Conservation (phyloP, 2,329 filamentous ascomycete genomes). For the Fusarium decemcellulare region DNA sequence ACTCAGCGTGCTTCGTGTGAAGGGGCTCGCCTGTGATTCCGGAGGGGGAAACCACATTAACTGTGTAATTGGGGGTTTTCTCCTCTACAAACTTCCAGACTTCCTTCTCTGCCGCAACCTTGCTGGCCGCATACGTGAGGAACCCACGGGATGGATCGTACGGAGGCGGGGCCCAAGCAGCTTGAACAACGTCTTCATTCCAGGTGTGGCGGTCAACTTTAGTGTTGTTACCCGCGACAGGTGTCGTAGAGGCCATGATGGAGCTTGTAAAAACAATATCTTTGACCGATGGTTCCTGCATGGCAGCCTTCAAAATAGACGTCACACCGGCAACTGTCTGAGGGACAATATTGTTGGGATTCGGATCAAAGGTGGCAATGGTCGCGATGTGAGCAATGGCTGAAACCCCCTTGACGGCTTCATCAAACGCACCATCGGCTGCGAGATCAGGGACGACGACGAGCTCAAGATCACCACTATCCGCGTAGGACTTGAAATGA, state of each 20-base stretch:
- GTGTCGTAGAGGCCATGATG: slow-evolving; percentile 29
- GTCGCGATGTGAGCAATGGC: slow-evolving; percentile 63
- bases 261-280: slow-evolving; percentile 48
- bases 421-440: slow-evolving; percentile 54
- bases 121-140: slow-evolving; percentile 49
- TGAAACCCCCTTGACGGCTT: slow-evolving; percentile 49
- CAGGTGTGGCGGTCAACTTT: slow-evolving; percentile 45
- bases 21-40: slow-evolving; percentile 36
- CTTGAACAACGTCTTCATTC: slow-evolving; percentile 49
- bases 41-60: slow-evolving; percentile 39
- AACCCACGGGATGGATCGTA: slow-evolving; percentile 30
- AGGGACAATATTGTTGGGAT: slow-evolving; percentile 60
- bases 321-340: slow-evolving; percentile 52
- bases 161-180: slow-evolving; percentile 49
- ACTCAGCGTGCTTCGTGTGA: slow-evolving; percentile 32
- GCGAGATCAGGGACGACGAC: slow-evolving; percentile 56
- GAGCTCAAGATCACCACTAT: slow-evolving; percentile 52
- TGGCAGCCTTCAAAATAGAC: slow-evolving; percentile 57
- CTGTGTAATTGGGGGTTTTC: slow-evolving; percentile 41
- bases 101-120: slow-evolving; percentile 49
- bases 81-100: slow-evolving; percentile 49
- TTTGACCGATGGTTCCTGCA: slow-evolving; percentile 56
- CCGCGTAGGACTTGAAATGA: slow-evolving; percentile 48
- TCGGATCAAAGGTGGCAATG: slow-evolving; percentile 53
- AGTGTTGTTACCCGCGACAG: slow-evolving; percentile 8